Conservation (phyloP, 495 filamentous ascomycete genomes). For the Penicillium goetzii region DNA sequence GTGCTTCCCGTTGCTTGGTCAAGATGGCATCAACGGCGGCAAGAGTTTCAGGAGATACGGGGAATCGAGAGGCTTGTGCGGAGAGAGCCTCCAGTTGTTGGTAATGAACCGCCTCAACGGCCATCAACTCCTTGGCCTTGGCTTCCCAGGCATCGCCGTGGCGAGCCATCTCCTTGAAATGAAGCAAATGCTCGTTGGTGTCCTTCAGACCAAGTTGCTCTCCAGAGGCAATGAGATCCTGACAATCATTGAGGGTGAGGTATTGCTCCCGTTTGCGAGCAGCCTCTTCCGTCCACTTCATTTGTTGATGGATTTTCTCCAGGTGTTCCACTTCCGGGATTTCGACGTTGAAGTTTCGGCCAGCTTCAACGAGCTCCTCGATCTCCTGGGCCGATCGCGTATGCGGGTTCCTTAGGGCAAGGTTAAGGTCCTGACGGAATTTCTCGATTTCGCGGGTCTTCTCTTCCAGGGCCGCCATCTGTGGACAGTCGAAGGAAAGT, state of each 20-base stretch:
- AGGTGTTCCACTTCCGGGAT: conserved; percentile 89
- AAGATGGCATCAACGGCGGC: conserved; percentile 87
- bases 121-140: conserved; percentile 92
- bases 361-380: conserved; percentile 85
- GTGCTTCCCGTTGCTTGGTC: conserved; percentile 93
- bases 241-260: conserved; percentile 75
- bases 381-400: conserved; percentile 70
- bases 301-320: conserved; percentile 76
- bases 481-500: conserved; percentile 91
- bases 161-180: conserved; percentile 73
- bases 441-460: conserved; percentile 83
- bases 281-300: conserved; percentile 86
- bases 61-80: conserved; percentile 71
- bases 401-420: conserved; percentile 64
- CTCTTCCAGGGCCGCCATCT: conserved; percentile 86
- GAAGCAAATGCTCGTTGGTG: conserved; percentile 73
- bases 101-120: conserved; percentile 86
- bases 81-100: conserved; percentile 92
- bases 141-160: conserved; percentile 86
- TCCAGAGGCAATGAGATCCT: conserved; percentile 75
- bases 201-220: conserved; percentile 73
- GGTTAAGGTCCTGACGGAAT: conserved; percentile 79
- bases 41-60: conserved; percentile 80
- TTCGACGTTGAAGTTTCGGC: conserved; percentile 89
- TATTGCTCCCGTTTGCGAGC: conserved; percentile 62